phyloP scores from a whole-genome alignment of 2,329 filamentous ascomycete species.

The Colletotrichum nymphaeae region DNA sequence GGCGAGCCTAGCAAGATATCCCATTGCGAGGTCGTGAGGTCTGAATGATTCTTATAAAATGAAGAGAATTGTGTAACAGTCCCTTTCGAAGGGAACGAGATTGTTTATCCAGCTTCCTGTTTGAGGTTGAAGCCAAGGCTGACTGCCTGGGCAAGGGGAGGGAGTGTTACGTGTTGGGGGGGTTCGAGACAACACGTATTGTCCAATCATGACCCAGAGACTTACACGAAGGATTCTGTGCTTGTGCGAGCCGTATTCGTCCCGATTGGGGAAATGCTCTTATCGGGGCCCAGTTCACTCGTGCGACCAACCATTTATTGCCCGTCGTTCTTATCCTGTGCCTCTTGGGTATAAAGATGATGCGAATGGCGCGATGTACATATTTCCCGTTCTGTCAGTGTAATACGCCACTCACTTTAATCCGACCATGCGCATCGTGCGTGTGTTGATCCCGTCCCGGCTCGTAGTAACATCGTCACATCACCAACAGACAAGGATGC shows the following conservation, averaged over 20 bases:
- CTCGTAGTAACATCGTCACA: no score
- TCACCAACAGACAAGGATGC: no score
- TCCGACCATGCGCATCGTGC: slow-evolving; percentile 29
- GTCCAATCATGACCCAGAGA: background rate
- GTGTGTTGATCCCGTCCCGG: slow-evolving; percentile 45
- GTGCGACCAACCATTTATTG: background rate
- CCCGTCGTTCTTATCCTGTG: background rate
- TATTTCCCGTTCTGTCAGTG: background rate
- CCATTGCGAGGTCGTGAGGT: no score
- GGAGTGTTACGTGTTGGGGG: background rate
- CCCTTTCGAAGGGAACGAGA: background rate
- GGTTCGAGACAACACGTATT: background rate
- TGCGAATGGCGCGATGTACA: background rate
- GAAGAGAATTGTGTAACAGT: no score
- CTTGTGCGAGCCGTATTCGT: background rate
- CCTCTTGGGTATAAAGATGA: background rate
- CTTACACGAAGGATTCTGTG: background rate
- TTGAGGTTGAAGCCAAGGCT: background rate
- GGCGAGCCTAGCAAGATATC: background rate
- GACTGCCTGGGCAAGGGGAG: background rate
- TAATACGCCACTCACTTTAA: background rate
- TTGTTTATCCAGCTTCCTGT: background rate
- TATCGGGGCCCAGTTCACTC: background rate
- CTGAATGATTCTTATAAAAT: background rate
- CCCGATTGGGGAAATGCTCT: background rate